These are phyloP conservation scores for Mycena rosella DNA, from an alignment of 768 basidiomycete species.

Conservation along the genomic window DNA sequence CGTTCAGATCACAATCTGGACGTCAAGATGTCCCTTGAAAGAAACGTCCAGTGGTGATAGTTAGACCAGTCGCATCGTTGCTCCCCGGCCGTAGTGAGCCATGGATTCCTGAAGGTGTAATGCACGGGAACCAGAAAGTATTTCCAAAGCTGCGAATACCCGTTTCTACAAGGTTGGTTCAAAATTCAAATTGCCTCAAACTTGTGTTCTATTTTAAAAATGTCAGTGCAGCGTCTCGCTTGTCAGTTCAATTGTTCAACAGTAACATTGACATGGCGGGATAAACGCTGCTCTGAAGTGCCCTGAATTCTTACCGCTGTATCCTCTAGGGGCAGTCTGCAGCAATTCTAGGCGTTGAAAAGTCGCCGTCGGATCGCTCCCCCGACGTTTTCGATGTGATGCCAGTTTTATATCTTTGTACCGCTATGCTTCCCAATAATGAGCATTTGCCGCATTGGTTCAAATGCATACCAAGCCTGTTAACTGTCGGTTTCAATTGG, in stretches of 20 bases:
- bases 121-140: constrained; percentile 5
- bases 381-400: constrained; percentile 9
- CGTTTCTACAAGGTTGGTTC: constrained; percentile 3
- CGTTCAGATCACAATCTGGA: constrained; percentile 5
- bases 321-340: constrained; percentile 5
- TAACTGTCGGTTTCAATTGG: no score
- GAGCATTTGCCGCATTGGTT: no score
- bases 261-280: constrained; percentile 7
- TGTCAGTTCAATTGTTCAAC: constrained; percentile 6
- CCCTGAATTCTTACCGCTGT: constrained; percentile 1
- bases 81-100: constrained; percentile 5
- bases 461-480: no score
- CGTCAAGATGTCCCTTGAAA: constrained; percentile 9
- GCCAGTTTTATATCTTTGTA: neutral
- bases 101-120: constrained; percentile 5
- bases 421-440: no score
- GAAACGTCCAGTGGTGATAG: constrained; percentile 7
- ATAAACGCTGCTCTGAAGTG: constrained; percentile 6
- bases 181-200: constrained; percentile 5
- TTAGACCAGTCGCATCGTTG: constrained; percentile 11
- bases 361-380: constrained; percentile 7
- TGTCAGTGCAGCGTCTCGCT: constrained; percentile 8
- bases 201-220: constrained; percentile 11
- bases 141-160: constrained; percentile 8
- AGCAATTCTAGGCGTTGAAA: constrained; percentile 4